phyloP scores from a whole-genome alignment of 805 yeast species.

The Zygotorulaspora florentina region DNA sequence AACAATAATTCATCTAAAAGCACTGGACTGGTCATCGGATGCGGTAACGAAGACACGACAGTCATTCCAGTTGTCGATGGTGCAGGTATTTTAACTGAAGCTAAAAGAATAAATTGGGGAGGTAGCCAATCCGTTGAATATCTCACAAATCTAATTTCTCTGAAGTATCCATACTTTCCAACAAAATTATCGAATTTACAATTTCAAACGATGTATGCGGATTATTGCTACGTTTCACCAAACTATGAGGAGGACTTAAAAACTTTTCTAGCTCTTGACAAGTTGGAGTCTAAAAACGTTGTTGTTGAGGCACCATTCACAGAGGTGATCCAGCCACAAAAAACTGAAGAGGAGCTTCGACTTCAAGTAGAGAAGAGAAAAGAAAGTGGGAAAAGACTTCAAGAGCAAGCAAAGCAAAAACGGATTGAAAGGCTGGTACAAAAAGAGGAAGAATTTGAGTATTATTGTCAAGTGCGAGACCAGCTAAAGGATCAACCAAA shows the following conservation, averaged over 20 bases:
- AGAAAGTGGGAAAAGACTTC: conserved; percentile 83
- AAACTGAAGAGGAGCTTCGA: conserved; percentile 77
- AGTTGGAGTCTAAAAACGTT: conserved; percentile 63
- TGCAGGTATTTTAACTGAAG: conserved; percentile 55
- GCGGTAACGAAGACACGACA: conserved; percentile 80
- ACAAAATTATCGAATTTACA: conserved; percentile 60
- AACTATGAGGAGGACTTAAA: conserved; percentile 64
- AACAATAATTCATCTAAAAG: conserved; percentile 41
- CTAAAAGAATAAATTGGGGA: conserved; percentile 89
- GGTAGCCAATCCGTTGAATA: conserved; percentile 69
- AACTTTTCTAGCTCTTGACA: conserved; percentile 53
- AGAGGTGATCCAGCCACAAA: conserved; percentile 61
- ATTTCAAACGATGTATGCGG: conserved; percentile 61
- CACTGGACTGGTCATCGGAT: conserved; percentile 72
- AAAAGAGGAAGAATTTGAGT: conserved; percentile 74
- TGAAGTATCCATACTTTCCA: conserved; percentile 93
- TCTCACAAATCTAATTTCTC: conserved; percentile 55
- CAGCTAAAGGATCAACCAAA: conserved; percentile 49
- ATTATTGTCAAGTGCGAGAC: conserved; percentile 57
- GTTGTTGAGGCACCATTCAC: conserved; percentile 79
- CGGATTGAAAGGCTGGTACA: conserved; percentile 75
- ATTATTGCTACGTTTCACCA: conserved; percentile 71
- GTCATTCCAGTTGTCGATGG: conserved; percentile 79
- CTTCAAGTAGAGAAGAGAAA: conserved; percentile 71
- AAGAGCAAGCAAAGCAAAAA: conserved; percentile 86